Evolutionary conservation across 257 asterid species (phyloP), one percentile per base, ranked within the genome.

Genomic region (Plectranthus barbatus): DNA sequence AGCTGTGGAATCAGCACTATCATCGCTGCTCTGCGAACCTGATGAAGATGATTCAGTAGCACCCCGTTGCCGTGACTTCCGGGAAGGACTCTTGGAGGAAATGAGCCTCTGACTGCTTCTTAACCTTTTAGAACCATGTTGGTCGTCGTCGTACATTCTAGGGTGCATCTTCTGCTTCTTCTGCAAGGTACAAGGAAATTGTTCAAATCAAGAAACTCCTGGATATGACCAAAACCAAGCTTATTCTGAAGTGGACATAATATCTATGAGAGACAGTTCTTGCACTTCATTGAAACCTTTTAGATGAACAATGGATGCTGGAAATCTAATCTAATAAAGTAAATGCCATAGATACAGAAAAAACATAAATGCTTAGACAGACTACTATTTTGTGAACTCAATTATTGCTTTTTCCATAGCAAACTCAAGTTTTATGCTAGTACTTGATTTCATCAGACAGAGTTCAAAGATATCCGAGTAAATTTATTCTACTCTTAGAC

Each of bases 161-260:
- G 97, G 99, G 59, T 87, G 96, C 90, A 93, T 83, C 83, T 74
- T 88, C 74, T 82, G 95, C 71, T 76, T 83, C 78, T 79, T 86
- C 99, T 93, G n/a, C n/a, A 77, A 71, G 56, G 71, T 49, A 61
- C 4, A 40, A 20, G 12, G 11, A 73, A 56, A 65, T 23, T 41
- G 60, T 40, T 72, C 2, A 42, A 63, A 71, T 78, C 72, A 79
- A 59, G 42, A 64, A 55, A 56, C 13, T 50, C 11, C 5, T 4
- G 56, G n/a, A 57, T 26, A 73, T 56, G 37, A 0, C 58, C 52
- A n/a, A n/a, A n/a, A n/a, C n/a, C n/a, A 9, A 54, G 33, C 20
- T 29, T 33, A 56, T 12, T 9, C 37, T 19, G 7, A 61, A 20
- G 48, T n/a, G 63, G 41, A 31, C 23, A 60, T 20, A 36, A 11